These are phyloP conservation scores for Lodderomyces orthopsilosis DNA, from an alignment of 1,139 yeast species.

Conservation along the genomic window DNA sequence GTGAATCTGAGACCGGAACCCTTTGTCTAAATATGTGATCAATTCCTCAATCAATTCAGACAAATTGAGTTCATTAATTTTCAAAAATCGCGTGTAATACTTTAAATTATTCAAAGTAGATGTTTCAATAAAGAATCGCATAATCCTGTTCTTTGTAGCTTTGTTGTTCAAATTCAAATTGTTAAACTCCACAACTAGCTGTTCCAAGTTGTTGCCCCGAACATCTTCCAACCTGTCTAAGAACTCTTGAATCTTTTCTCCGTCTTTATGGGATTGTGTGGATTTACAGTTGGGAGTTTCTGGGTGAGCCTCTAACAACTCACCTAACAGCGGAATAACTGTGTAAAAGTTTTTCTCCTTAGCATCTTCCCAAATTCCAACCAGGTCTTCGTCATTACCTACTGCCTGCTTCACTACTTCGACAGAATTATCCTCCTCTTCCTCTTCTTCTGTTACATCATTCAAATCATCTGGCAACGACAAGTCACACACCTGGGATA, in stretches of 20 bases:
- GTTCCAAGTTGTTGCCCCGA: conserved; percentile 53
- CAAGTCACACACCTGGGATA: conserved; percentile 42
- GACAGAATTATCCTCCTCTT: conserved; percentile 18
- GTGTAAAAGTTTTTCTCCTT: conserved; percentile 64
- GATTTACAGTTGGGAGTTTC: conserved; percentile 1
- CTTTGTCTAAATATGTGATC: conserved; percentile 53
- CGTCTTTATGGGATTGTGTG: conserved; percentile 21
- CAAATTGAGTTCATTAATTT: conserved; percentile 50
- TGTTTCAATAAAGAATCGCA: conserved; percentile 53
- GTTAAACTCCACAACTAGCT: conserved; percentile 57
- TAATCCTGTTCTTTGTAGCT: conserved; percentile 65
- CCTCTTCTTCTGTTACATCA: conserved; percentile 14
- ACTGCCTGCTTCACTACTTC: conserved; percentile 24
- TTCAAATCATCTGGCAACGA: conserved; percentile 29
- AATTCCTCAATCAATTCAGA: conserved; percentile 57
- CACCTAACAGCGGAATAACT: conserved; percentile 26
- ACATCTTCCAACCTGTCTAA: conserved; percentile 43
- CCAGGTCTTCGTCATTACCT: conserved; percentile 25
- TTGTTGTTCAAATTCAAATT: conserved; percentile 56
- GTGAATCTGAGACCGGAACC: conserved; percentile 58
- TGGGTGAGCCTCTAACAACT: conserved; percentile 27
- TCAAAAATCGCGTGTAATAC: conserved; percentile 66
- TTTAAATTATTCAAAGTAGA: conserved; percentile 43
- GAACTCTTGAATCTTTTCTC: conserved; percentile 47
- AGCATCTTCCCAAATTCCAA: conserved; percentile 62